phyloP scores from a whole-genome alignment of 148 eudicot genomes.

The Silene uniflora region DNA sequence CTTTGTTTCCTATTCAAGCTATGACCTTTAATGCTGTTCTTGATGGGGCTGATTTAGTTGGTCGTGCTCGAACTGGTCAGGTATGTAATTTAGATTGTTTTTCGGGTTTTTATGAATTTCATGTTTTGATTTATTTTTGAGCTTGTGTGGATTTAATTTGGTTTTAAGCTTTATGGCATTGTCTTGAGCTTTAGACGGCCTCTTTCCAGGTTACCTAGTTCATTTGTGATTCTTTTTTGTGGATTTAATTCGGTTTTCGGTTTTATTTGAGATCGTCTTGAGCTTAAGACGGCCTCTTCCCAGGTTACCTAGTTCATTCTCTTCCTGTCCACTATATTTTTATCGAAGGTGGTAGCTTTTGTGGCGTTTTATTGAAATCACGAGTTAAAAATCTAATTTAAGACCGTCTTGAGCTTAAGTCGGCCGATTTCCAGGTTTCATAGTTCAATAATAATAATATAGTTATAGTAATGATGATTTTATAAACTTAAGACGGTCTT shows the following conservation, averaged over 20 bases:
- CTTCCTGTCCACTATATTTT: too few species aligned
- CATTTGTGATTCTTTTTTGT: too few species aligned
- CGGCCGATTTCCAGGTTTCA: too few species aligned
- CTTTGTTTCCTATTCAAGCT: conserved; percentile 89
- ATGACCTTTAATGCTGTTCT: conserved; percentile 63
- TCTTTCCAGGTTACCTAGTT: too few species aligned
- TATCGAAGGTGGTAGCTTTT: not conserved
- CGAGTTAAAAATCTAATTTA: not conserved
- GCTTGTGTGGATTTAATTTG: not conserved
- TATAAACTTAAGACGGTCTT: not conserved
- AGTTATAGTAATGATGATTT: too few species aligned
- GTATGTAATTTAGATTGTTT: conserved; percentile 28
- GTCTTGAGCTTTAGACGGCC: too few species aligned
- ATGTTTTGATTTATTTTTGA: not conserved
- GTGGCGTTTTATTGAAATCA: not conserved
- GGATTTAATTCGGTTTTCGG: too few species aligned
- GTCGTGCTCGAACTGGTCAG: conserved; percentile 94
- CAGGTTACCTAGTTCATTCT: too few species aligned
- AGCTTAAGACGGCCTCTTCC: not conserved
- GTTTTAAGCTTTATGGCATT: not conserved
- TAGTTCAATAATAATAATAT: too few species aligned
- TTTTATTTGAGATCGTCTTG: not conserved
- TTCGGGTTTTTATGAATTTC: not conserved
- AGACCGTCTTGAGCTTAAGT: not conserved
- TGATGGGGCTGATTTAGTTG: conserved; percentile 83